Evolutionary conservation across 805 yeast genomes (phyloP), one percentile per base, ranked within the genome.

Genomic region (Vanderwaltozyma verrucispora): DNA sequence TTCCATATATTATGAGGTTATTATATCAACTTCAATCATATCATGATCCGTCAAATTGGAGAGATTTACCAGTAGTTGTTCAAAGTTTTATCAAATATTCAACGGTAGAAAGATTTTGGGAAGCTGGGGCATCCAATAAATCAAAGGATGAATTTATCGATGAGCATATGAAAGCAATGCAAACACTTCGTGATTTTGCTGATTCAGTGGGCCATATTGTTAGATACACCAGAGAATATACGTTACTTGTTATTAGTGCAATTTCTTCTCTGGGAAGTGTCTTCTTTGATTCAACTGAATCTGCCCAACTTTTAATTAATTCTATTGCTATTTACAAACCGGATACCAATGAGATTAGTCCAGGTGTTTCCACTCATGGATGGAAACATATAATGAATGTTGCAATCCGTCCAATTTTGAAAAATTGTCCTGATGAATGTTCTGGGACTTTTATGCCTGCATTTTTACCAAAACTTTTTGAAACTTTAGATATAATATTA

Each of bases 321-420:
- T 88, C 97, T 1, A 75, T 94, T 26, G 92, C 95, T 1, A 62
- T 65, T 25, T 64, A 58, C 35, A 64, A 61, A 18, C 88, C 87
- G 4, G 82, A 78, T 43, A 68, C 79, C 5, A 48, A 48, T 20
- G 46, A 43, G 7, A 56, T 58, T 13, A 59, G 65, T 39, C 76
- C 78, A 5, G 98, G 98, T 14, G 80, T 92, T 15, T 85, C 97
- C 0, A 68, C 86, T 30, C 97, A 92, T 60, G 84, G 95, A 19
- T 92, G 98, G 98, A 81, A 94, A 46, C 98, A 94, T 55, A 83
- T 92, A 79, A 77, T 89, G 31, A 88, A 89, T 47, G 72, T 89
- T 32, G 92, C 92, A 39, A 71, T 92, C 37, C 72, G 97, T 47
- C 83, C 85, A 39, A 80, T 87, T 8, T 75, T 92, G 31, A 81